phyloP scores from a whole-genome alignment of 176 grass and related monocot genomes.

The Melocanna baccifera region DNA sequence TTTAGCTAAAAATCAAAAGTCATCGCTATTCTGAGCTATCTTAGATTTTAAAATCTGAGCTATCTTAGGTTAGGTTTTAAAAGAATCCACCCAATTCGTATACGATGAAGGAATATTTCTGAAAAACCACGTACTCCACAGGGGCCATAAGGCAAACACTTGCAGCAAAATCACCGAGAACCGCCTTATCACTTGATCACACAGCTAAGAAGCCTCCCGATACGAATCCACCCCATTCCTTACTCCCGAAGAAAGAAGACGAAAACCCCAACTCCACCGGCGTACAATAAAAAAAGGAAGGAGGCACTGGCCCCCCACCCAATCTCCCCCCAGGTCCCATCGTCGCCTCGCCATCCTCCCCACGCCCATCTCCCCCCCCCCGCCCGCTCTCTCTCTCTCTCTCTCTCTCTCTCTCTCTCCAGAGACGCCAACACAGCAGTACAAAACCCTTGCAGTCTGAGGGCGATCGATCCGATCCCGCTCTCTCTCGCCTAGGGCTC shows the following conservation, averaged over 20 bases:
- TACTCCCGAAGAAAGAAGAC: neutral
- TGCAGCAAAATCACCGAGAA: neutral
- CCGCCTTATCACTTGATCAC: neutral
- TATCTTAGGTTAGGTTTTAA: too few relatives aligned
- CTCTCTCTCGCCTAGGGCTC: neutral
- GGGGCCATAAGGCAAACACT: neutral
- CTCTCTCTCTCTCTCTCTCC: neutral
- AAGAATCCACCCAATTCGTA: too few relatives aligned
- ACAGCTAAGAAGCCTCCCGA: neutral
- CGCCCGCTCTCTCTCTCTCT: neutral
- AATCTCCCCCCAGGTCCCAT: too few relatives aligned
- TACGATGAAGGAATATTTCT: too few relatives aligned
- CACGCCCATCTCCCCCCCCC: neutral
- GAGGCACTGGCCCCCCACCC: neutral
- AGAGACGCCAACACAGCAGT: neutral
- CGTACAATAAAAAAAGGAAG: neutral
- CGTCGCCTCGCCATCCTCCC: neutral
- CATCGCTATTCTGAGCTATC: too few relatives aligned
- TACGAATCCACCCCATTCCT: neutral
- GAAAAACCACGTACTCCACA: too few relatives aligned
- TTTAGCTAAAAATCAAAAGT: too few relatives aligned
- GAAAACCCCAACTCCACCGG: neutral
- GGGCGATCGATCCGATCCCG: conserved; percentile 20
- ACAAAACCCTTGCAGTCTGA: conserved; percentile 29
- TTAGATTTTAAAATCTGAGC: too few relatives aligned